Evolutionary conservation across 2,329 filamentous ascomycete genomes (phyloP), one percentile per base, ranked within the genome.

Genomic region (Fusarium sp.): DNA sequence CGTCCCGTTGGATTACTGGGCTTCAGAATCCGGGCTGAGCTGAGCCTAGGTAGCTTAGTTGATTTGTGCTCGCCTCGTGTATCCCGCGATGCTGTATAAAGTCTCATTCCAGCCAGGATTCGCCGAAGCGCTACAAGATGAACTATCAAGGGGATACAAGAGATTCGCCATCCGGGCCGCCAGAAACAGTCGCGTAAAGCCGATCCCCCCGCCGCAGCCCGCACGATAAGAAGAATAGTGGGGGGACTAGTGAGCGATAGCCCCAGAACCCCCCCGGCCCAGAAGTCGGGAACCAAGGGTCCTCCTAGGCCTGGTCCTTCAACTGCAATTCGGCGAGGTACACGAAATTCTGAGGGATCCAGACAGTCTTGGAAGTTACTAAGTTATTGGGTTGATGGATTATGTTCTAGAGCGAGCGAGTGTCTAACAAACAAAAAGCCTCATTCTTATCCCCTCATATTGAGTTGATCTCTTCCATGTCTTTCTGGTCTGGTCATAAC

Each of bases 31-130:
- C 54, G 30, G 40, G 37, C 54, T 48, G 54, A 56, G 43, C 49
- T 51, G 32, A 37, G 30, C 43, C 30, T 50, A 34, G 28, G 28
- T 13, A 30, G 16, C 20, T 49, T 30, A 28, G 27, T n/a, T 18
- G 30, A n/a, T 59, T 48, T 57, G 47, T 68, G 57, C 42, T 63
- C 55, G 53, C 64, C 48, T 66, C 64, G 43, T 66, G 60, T 71
- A 69, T 66, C 55, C 64, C 45, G 48, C 42, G 43, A 71, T 50
- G 55, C 54, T 21, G 37, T 48, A 25, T 40, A 46, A 66, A 42
- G 63, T 72, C 50, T 55, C 69, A 65, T 72, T 60, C 66, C 66
- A 59, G 53, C 63, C 46, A 65, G 48, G 63, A 49, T 49, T 66
- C 53, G 66, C 69, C 59, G 59, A 62, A 21, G 25, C 21, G 37